Percentiles rank a stretch among this genome's conserved stretches.
Evolutionary conservation across 2,329 filamentous ascomycete genomes (phyloP).

Genomic region (Ophiostoma australiae): DNA sequence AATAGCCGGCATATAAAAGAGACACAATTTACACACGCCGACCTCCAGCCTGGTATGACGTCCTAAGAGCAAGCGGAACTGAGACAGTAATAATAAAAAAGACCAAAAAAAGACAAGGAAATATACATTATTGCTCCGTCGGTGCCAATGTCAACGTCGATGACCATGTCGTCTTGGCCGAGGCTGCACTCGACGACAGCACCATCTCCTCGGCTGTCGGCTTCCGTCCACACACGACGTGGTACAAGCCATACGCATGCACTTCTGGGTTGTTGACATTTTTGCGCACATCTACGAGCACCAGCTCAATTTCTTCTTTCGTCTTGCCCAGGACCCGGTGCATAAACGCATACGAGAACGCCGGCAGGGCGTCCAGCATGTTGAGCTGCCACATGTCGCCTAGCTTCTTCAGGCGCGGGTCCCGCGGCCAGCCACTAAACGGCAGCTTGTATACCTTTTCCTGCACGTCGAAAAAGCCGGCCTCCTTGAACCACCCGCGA

Average conservation of each 20-base stretch:
- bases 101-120: not conserved
- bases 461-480: slow-evolving; percentile 34
- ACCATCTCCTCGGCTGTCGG: slow-evolving; percentile 31
- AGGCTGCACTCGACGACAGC: not conserved
- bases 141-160: not conserved
- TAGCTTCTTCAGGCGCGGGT: slow-evolving; percentile 32
- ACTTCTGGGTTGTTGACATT: slow-evolving; percentile 44
- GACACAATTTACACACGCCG: no score
- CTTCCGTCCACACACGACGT: slow-evolving; percentile 50
- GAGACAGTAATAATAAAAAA: not conserved
- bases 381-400: slow-evolving; percentile 34
- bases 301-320: slow-evolving; percentile 47
- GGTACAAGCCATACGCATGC: slow-evolving; percentile 47
- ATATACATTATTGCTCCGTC: not conserved
- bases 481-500: slow-evolving; percentile 30
- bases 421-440: slow-evolving; percentile 35
- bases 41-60: not conserved
- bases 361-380: slow-evolving; percentile 33
- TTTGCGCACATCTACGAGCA: slow-evolving; percentile 46
- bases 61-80: not conserved
- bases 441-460: slow-evolving; percentile 34
- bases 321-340: slow-evolving; percentile 39
- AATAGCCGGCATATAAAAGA: not conserved
- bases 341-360: slow-evolving; percentile 33
- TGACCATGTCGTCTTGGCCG: not conserved